phyloP scores from a whole-genome alignment of 2,329 filamentous ascomycete species.

The Sclerotinia glacialis region DNA sequence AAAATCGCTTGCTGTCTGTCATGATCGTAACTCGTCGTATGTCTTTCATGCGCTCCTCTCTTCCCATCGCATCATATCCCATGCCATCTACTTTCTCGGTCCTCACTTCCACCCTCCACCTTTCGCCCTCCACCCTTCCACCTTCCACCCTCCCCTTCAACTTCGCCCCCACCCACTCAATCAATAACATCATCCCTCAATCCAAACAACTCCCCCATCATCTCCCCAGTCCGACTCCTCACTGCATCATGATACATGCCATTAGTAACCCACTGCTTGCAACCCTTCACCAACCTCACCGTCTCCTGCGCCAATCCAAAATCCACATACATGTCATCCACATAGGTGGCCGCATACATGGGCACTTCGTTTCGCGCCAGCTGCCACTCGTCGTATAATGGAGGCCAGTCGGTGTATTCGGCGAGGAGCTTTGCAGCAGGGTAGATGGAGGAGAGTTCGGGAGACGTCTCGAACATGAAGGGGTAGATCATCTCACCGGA shows the following conservation, averaged over 20 bases:
- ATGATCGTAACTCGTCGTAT: background rate
- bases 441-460: constrained; percentile 68
- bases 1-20: no score
- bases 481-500: constrained; percentile 92
- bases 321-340: constrained; percentile 93
- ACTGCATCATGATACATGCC: constrained; percentile 83
- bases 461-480: constrained; percentile 77
- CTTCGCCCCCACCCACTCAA: constrained; percentile 37
- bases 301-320: constrained; percentile 71
- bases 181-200: constrained; percentile 68
- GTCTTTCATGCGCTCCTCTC: background rate
- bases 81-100: no score
- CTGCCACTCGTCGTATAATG: constrained; percentile 71
- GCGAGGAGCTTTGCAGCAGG: constrained; percentile 71
- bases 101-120: no score
- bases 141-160: no score
- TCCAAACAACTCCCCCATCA: constrained; percentile 72
- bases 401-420: constrained; percentile 64
- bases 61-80: background rate
- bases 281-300: constrained; percentile 68
- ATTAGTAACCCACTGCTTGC: constrained; percentile 83
- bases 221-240: constrained; percentile 68
- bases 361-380: constrained; percentile 76
- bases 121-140: background rate
- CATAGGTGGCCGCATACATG: constrained; percentile 77